These are phyloP conservation scores for Paspalum notatum DNA, from an alignment of 176 grass and related monocot genomes.

Conservation along the genomic window DNA sequence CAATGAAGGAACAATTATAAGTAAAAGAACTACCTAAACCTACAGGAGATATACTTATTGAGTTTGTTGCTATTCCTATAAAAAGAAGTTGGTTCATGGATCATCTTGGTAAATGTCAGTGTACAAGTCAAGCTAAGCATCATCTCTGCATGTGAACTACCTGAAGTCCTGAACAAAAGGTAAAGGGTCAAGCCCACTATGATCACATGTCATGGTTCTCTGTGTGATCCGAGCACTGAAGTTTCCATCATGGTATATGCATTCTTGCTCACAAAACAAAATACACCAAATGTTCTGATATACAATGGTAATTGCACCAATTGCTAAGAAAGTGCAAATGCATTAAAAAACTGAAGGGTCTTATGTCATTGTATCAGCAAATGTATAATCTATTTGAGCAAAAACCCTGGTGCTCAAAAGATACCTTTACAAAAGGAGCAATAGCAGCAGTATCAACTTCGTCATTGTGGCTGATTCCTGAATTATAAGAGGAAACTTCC, in stretches of 20 bases:
- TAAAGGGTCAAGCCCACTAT: background rate
- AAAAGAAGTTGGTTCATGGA: constrained; percentile 12
- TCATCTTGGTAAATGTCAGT: constrained; percentile 17
- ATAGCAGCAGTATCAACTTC: constrained; percentile 54
- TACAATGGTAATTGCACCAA: background rate
- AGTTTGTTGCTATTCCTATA: background rate
- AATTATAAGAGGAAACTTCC: constrained; percentile 33
- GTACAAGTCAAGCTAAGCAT: background rate
- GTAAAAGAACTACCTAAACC: background rate
- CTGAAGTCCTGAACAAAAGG: constrained; percentile 18
- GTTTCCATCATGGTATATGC: constrained; percentile 6
- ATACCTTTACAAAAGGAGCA: constrained; percentile 80
- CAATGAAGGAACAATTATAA: constrained; percentile 14
- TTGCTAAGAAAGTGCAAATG: background rate
- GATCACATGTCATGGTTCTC: background rate
- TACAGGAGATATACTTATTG: background rate
- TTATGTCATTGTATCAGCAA: constrained; percentile 27
- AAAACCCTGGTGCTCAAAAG: constrained; percentile 26
- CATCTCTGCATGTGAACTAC: background rate
- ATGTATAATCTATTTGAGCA: background rate
- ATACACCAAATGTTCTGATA: background rate
- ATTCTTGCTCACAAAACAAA: background rate
- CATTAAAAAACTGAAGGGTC: background rate
- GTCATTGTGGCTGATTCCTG: constrained; percentile 84
- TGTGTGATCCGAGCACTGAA: background rate